Evolutionary conservation across 345 rosid genomes (phyloP).

Genomic region (Citrus sp.): DNA sequence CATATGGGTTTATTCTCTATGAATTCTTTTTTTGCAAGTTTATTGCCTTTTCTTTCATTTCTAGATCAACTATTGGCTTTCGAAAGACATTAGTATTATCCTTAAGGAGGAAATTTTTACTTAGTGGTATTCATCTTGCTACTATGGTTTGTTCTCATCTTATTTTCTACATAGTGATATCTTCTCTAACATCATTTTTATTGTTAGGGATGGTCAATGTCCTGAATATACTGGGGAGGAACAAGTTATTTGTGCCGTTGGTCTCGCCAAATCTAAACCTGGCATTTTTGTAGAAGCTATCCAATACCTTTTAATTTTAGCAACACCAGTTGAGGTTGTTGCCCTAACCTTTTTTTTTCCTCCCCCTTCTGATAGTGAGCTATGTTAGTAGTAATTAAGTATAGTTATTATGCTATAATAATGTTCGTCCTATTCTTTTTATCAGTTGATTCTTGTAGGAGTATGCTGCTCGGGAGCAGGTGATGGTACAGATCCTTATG

Average conservation of each 20-base stretch:
- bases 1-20: neutral
- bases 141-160: neutral
- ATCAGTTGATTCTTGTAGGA: conserved; percentile 93
- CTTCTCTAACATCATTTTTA: conserved; percentile 20
- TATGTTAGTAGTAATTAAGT: neutral
- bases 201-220: conserved; percentile 88
- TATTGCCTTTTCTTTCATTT: neutral
- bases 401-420: conserved; percentile 3
- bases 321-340: conserved; percentile 88
- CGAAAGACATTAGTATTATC: neutral
- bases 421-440: conserved; percentile 23
- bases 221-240: conserved; percentile 87
- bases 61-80: neutral
- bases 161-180: conserved; percentile 1
- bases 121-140: neutral
- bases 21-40: neutral
- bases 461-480: conserved; percentile 83
- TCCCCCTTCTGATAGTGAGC: neutral
- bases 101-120: neutral
- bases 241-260: conserved; percentile 95
- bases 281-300: conserved; percentile 95
- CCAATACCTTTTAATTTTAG: conserved; percentile 77
- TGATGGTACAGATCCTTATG: conserved; percentile 86
- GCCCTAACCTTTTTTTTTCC: neutral
- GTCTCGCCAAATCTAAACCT: conserved; percentile 79